Conservation (phyloP, 2,329 filamentous ascomycete genomes). For the Achaetomium macrosporum region DNA sequence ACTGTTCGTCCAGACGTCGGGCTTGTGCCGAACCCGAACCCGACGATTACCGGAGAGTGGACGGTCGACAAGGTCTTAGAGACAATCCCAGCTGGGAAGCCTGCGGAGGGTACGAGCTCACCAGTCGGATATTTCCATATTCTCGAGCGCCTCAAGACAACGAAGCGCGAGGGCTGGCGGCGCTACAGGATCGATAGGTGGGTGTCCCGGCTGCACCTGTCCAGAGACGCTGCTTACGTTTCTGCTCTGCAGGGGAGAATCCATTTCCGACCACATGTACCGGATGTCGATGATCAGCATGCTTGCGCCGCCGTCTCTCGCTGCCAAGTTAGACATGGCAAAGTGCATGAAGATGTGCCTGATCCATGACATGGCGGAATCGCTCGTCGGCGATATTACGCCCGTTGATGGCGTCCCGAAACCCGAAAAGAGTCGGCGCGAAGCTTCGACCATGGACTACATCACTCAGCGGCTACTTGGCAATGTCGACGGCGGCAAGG, state of each 20-base stretch:
- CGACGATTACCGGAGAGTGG: conserved; percentile 45
- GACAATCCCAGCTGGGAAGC: conserved; percentile 54
- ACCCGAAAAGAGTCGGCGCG: conserved; percentile 80
- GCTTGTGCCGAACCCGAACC: conserved; percentile 32
- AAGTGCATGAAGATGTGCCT: conserved; percentile 94
- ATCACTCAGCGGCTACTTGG: conserved; percentile 68
- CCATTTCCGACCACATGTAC: conserved; percentile 98
- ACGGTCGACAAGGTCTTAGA: conserved; percentile 58
- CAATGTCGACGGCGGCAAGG: conserved; percentile 61
- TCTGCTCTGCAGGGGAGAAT: conserved; percentile 61
- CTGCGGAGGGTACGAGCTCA: conserved; percentile 56
- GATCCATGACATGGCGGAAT: conserved; percentile 95
- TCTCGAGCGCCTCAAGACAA: conserved; percentile 90
- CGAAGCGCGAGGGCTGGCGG: conserved; percentile 91
- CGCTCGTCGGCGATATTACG: conserved; percentile 93
- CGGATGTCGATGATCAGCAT: conserved; percentile 97
- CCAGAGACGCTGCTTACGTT: conserved; percentile 4
- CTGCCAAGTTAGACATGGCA: conserved; percentile 64
- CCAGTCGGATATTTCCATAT: conserved; percentile 92
- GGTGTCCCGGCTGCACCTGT: too few relatives aligned
- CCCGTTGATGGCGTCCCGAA: conserved; percentile 83
- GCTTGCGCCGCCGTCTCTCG: conserved; percentile 73
- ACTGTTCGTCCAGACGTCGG: conserved; percentile 12
- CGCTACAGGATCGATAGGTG: conserved; percentile 70
- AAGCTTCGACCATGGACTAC: conserved; percentile 88